Evolutionary conservation across 2,329 filamentous ascomycete species (phyloP).

Genomic region (Beauveria sp.): DNA sequence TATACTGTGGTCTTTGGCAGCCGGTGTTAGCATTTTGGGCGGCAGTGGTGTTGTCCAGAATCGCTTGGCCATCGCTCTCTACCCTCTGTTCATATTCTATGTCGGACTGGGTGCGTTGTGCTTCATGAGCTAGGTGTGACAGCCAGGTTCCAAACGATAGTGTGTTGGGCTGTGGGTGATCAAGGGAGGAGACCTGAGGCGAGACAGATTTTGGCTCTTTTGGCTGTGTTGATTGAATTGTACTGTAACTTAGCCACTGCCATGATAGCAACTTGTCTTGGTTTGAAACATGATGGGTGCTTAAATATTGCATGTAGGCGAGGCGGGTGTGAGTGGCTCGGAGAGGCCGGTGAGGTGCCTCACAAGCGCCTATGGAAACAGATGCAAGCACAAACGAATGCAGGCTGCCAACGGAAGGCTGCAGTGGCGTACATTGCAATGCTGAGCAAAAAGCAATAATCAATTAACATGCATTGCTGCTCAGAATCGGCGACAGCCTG

Average conservation of each 20-base stretch:
- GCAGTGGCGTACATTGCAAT: not conserved
- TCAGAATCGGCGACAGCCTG: no score
- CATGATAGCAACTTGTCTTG: not conserved
- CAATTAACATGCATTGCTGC: no score
- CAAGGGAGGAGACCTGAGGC: not conserved
- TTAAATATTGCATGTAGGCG: not conserved
- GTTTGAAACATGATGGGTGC: not conserved
- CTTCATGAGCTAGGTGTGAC: slow-evolving; percentile 71
- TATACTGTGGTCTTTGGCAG: slow-evolving; percentile 86
- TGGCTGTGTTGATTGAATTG: not conserved
- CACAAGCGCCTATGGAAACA: not conserved
- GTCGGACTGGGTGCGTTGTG: slow-evolving; percentile 87
- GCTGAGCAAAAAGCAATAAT: no score
- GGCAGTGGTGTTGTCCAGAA: slow-evolving; percentile 95
- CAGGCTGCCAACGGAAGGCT: not conserved
- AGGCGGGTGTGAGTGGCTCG: not conserved
- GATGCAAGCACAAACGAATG: not conserved
- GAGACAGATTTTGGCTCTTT: not conserved
- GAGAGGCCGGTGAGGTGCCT: not conserved
- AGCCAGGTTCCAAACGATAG: not conserved
- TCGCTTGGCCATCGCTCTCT: slow-evolving; percentile 86
- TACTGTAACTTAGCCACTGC: slow-evolving; percentile 9
- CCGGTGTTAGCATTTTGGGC: slow-evolving; percentile 90
- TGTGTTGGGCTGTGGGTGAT: not conserved
- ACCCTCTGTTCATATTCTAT: slow-evolving; percentile 93